Conservation (phyloP, 192 early-diverging fungal genomes). For the Podila horticola region DNA sequence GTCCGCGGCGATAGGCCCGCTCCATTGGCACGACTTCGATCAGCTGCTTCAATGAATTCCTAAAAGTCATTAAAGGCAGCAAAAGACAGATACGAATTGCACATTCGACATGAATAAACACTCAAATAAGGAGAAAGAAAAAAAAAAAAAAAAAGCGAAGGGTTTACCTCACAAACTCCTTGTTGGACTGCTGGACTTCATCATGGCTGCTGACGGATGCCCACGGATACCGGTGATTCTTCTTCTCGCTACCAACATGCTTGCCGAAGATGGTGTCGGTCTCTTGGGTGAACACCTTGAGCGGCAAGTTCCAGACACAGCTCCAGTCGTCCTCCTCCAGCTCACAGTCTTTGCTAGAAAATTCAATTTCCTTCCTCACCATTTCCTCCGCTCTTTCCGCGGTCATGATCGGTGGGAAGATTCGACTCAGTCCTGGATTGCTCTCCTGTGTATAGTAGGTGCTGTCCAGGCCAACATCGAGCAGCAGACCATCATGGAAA, state of each 20-base stretch:
- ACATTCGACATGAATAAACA: neutral
- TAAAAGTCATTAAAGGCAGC: constrained; percentile 8
- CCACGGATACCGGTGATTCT: constrained; percentile 19
- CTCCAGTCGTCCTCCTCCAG: constrained; percentile 26
- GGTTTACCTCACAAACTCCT: constrained; percentile 21
- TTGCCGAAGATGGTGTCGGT: constrained; percentile 25
- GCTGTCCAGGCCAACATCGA: constrained; percentile 24
- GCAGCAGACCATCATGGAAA: constrained; percentile 26
- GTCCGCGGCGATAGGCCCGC: constrained; percentile 29
- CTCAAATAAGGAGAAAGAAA: too few species aligned
- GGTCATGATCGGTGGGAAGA: constrained; percentile 29
- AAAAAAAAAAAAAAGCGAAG: too few species aligned
- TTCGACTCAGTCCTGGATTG: constrained; percentile 20
- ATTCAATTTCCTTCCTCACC: constrained; percentile 26
- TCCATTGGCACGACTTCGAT: constrained; percentile 27
- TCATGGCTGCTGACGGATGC: constrained; percentile 27
- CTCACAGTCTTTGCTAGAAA: constrained; percentile 11
- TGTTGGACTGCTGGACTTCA: constrained; percentile 21
- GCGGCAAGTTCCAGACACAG: constrained; percentile 30
- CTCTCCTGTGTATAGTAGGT: neutral
- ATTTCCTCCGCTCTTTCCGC: constrained; percentile 7
- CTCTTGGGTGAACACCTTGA: constrained; percentile 19
- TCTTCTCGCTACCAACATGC: neutral
- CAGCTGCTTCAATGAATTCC: constrained; percentile 61
- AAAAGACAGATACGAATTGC: neutral